Conservation (phyloP, 202 grass and related monocot species). For the Elaeis oleifera region DNA sequence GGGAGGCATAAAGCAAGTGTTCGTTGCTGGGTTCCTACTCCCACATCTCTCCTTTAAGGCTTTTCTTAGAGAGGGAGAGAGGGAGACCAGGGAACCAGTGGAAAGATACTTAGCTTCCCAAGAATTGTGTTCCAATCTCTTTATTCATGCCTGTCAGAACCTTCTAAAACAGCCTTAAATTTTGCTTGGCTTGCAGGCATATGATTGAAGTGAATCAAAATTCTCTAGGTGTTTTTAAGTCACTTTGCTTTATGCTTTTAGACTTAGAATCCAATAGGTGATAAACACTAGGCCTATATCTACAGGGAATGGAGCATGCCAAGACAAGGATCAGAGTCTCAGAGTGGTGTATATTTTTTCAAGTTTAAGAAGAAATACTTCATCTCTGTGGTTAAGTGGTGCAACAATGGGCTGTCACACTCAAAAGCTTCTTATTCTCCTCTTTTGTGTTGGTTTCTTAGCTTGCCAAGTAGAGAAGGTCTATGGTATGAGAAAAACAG, state of each 20-base stretch:
- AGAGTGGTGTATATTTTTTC: neutral
- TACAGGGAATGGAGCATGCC: constrained; percentile 36
- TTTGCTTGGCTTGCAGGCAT: constrained; percentile 36
- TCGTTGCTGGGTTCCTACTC: constrained; percentile 10
- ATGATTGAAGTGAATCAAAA: constrained; percentile 41
- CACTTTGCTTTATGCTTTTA: constrained; percentile 36
- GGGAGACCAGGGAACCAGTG: constrained; percentile 32
- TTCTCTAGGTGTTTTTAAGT: constrained; percentile 23
- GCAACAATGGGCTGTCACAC: constrained; percentile 31
- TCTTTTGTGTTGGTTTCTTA: constrained; percentile 47
- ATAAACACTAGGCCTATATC: constrained; percentile 25
- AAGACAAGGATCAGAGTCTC: neutral
- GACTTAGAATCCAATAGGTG: constrained; percentile 11
- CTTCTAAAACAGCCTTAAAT: constrained; percentile 64
- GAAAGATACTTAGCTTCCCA: constrained; percentile 65
- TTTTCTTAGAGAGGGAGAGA: constrained; percentile 25
- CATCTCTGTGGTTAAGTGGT: constrained; percentile 8
- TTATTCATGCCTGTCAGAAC: constrained; percentile 69
- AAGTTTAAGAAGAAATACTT: constrained; percentile 6
- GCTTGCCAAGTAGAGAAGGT: constrained; percentile 31
- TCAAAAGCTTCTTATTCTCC: constrained; percentile 27
- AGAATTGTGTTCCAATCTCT: constrained; percentile 44
- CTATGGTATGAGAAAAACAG: constrained; percentile 24
- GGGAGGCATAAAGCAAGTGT: constrained; percentile 21
- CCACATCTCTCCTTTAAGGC: constrained; percentile 14